Evolutionary conservation across 208 protist species (phyloP), one percentile per base, ranked within the genome.

Genomic region (Novymonas esmeraldas): DNA sequence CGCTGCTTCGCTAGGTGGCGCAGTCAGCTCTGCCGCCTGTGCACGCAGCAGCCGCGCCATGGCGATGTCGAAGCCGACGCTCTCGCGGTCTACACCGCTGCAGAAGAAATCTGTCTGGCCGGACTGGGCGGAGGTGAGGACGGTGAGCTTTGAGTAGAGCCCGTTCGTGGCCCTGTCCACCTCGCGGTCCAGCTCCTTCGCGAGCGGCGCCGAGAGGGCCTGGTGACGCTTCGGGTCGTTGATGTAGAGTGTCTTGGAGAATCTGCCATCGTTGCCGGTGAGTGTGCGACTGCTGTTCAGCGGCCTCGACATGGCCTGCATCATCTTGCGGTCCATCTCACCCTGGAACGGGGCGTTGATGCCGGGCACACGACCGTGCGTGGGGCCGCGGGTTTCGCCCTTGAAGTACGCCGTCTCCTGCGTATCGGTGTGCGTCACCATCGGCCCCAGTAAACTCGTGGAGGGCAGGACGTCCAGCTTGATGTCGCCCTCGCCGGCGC

Each of bases 291-390:
- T 72, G 36, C 69, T 63, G 77, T 93, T 94, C 7, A 95, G 73
- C 54, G 92, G 84, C 16, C 72, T 63, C 11, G 89, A 90, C 87
- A 97, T 95, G 26, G 87, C 85, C 77, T 95, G 89, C 87, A 94
- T 95, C 87, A 95, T 97, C 60, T 90, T 82, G 44, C 79, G 81
- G 64, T 97, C 92, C 55, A 90, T 82, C 65, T 97, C 89, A 14
- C 92, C 92, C 18, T 81, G 56, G 68, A 93, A 97, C 18, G 87
- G 87, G n/a, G 80, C 72, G 64, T 94, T 95, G 64, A 97, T 57
- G 38, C 92, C 92, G 7, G 92, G 92, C 34, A 95, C 86, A 42
- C 69, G 68, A 28, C 91, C 91, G 60, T 89, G 66, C 16, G 54
- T 77, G 13, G 84, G 86, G n/a, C 84, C 87, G 16, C 83, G 78